phyloP scores from a whole-genome alignment of 176 grass and related monocot genomes.

The Musa itinerans region DNA sequence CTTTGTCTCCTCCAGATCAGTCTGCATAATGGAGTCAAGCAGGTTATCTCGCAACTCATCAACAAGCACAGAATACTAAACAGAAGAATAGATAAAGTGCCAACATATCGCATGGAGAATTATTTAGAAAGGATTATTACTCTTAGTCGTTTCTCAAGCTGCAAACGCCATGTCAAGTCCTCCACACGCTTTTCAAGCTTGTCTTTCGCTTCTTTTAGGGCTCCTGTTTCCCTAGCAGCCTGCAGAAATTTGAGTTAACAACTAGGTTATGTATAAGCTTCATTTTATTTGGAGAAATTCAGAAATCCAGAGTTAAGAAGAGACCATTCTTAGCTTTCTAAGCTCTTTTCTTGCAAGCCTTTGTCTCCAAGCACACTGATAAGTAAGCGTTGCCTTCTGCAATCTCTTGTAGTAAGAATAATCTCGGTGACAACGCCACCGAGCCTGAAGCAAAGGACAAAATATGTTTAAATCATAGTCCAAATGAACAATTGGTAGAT shows the following conservation, averaged over 20 bases:
- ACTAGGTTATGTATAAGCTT: neutral
- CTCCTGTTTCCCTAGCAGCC: slow-evolving; percentile 73
- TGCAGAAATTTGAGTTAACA: slow-evolving; percentile 24
- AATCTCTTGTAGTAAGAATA: slow-evolving; percentile 46
- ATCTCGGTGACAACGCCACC: slow-evolving; percentile 55
- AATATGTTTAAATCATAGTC: slow-evolving; percentile 9
- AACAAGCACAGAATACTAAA: neutral
- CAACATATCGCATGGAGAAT: neutral
- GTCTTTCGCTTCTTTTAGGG: slow-evolving; percentile 70
- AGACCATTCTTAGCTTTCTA: slow-evolving; percentile 80
- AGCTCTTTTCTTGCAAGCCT: slow-evolving; percentile 73
- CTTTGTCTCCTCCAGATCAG: slow-evolving; percentile 69
- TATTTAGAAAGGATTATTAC: slow-evolving; percentile 32
- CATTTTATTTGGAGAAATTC: neutral
- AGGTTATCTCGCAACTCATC: slow-evolving; percentile 12
- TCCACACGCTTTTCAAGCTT: slow-evolving; percentile 77
- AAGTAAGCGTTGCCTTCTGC: slow-evolving; percentile 57
- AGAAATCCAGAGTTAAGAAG: slow-evolving; percentile 16
- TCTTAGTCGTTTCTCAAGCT: slow-evolving; percentile 52
- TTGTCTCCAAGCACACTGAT: slow-evolving; percentile 82
- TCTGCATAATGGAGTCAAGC: slow-evolving; percentile 37
- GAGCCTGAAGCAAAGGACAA: slow-evolving; percentile 32
- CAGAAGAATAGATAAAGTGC: neutral
- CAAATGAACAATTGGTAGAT: slow-evolving; percentile 16
- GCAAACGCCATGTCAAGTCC: slow-evolving; percentile 45